A percentile compares a stretch with the other conserved stretches of the same genome.
phyloP scores from a whole-genome alignment of 805 yeast species.

The Schwanniomyces vanrijiae region DNA sequence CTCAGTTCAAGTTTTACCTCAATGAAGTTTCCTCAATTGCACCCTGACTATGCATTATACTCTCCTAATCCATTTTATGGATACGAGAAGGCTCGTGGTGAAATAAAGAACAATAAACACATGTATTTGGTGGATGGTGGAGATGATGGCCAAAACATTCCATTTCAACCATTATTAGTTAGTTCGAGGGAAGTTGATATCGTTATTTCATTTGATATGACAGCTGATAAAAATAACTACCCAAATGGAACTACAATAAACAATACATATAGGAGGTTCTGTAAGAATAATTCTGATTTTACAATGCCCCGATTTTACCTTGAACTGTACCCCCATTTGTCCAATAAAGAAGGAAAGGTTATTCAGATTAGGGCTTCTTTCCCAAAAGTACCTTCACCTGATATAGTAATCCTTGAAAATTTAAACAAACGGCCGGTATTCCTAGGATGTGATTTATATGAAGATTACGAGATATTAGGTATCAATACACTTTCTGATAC shows the following conservation, averaged over 20 bases:
- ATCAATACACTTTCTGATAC: not conserved
- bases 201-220: constrained; percentile 42
- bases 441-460: constrained; percentile 41
- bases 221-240: constrained; percentile 53
- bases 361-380: constrained; percentile 20
- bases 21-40: constrained; percentile 28
- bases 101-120: constrained; percentile 15
- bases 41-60: constrained; percentile 59
- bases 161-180: constrained; percentile 45
- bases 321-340: not conserved
- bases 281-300: constrained; percentile 10
- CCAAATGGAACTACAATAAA: constrained; percentile 60
- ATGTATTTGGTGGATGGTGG: constrained; percentile 48
- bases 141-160: constrained; percentile 49
- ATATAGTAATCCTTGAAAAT: constrained; percentile 16
- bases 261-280: constrained; percentile 36
- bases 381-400: constrained; percentile 35
- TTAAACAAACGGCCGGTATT: constrained; percentile 33
- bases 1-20: constrained; percentile 28
- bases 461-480: constrained; percentile 24
- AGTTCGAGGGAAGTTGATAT: constrained; percentile 35
- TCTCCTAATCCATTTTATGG: constrained; percentile 64
- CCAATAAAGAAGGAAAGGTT: not conserved
- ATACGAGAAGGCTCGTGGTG: constrained; percentile 7
- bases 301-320: constrained; percentile 14